Percentiles rank a stretch among this genome's conserved stretches.
Evolutionary conservation across 805 yeast species (phyloP).

Genomic region (Zygosaccharomyces pseudorouxii): DNA sequence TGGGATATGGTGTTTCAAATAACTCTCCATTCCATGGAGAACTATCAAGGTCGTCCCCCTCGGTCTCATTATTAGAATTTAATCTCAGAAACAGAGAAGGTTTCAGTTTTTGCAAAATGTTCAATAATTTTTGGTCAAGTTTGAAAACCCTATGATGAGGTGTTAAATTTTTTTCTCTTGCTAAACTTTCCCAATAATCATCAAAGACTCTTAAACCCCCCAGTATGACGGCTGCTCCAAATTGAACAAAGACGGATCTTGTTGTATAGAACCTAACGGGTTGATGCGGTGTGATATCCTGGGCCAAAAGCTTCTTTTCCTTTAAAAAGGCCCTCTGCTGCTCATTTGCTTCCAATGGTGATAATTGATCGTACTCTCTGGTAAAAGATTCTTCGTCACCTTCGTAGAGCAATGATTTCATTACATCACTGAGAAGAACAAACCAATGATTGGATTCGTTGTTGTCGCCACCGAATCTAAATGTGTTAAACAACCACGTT

Average conservation of each 20-base stretch:
- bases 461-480: conserved; percentile 34
- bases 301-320: conserved; percentile 27
- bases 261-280: conserved; percentile 37
- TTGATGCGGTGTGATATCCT: conserved; percentile 6
- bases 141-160: conserved; percentile 43
- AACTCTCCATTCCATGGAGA: conserved; percentile 4
- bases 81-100: conserved; percentile 13
- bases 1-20: conserved; percentile 24
- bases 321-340: conserved; percentile 38
- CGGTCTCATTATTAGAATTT: not conserved
- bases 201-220: conserved; percentile 48
- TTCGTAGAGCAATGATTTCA: conserved; percentile 39
- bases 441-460: conserved; percentile 18
- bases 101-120: conserved; percentile 10
- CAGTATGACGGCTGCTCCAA: conserved; percentile 47
- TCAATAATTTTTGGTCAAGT: conserved; percentile 17
- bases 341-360: conserved; percentile 36
- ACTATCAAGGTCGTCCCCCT: not conserved
- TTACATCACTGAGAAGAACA: conserved; percentile 35
- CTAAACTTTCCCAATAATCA: conserved; percentile 52
- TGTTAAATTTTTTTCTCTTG: conserved; percentile 41
- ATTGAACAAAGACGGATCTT: conserved; percentile 42
- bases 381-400: conserved; percentile 45
- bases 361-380: conserved; percentile 37
- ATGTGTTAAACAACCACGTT: conserved; percentile 38